Evolutionary conservation across 495 filamentous ascomycete species (phyloP).

Genomic region (Penicillium angulare): DNA sequence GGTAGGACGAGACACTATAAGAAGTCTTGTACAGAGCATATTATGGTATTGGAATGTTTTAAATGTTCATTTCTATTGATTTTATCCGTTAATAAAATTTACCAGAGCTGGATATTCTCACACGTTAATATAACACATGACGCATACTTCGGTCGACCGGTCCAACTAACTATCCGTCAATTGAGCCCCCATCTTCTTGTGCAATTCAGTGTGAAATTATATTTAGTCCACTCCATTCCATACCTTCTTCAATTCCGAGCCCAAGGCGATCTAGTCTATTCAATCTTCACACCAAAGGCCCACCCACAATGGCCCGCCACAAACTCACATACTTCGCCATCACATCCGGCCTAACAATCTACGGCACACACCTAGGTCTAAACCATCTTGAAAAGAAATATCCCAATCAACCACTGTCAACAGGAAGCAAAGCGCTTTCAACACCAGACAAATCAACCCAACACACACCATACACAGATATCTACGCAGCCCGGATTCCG

Average conservation of each 20-base stretch:
- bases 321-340: conserved; percentile 9
- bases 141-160: background rate
- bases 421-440: conserved; percentile 18
- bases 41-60: too few relatives aligned
- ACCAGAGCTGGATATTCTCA: background rate
- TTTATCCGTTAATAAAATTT: background rate
- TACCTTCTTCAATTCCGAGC: too few relatives aligned
- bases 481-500: conserved; percentile 31
- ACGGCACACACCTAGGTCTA: conserved; percentile 25
- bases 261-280: too few relatives aligned
- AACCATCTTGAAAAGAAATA: conserved; percentile 30
- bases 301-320: background rate
- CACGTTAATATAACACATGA: background rate
- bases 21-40: too few relatives aligned
- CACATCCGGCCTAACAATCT: conserved; percentile 15
- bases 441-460: conserved; percentile 19
- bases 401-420: conserved; percentile 15
- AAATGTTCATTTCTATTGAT: too few relatives aligned
- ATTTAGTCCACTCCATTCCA: too few relatives aligned
- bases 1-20: too few relatives aligned
- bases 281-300: too few relatives aligned
- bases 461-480: conserved; percentile 29
- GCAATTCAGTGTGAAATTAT: background rate
- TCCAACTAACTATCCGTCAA: background rate
- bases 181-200: background rate